phyloP scores from a whole-genome alignment of 306 rosid genomes.

The Vicia sativa region DNA sequence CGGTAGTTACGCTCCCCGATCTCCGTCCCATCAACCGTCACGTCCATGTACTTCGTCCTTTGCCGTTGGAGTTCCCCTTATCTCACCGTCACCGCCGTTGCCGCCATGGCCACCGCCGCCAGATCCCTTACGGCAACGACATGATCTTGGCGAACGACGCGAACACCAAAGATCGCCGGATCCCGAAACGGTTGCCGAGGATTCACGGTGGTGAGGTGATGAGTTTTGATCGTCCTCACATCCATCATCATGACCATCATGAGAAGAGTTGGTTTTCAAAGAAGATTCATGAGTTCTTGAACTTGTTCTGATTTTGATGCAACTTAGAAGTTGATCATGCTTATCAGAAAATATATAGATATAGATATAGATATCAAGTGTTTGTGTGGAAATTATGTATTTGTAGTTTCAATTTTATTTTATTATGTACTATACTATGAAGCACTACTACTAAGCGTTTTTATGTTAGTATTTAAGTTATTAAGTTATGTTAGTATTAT shows the following conservation, averaged over 20 bases:
- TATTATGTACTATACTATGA: neutral
- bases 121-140: conserved; percentile 47
- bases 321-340: neutral
- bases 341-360: neutral
- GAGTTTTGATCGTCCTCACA: neutral
- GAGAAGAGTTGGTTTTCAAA: conserved; percentile 29
- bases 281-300: conserved; percentile 33
- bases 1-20: conserved; percentile 22
- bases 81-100: conserved; percentile 39
- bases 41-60: neutral
- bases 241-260: neutral
- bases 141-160: conserved; percentile 1
- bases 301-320: conserved; percentile 30
- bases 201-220: neutral
- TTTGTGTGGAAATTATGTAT: neutral
- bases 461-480: neutral
- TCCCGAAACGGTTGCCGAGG: neutral
- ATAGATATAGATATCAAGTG: conserved; percentile 13
- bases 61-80: neutral
- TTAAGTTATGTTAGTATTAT: too few relatives aligned
- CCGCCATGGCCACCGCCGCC: conserved; percentile 39
- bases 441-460: neutral
- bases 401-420: neutral
- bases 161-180: neutral
- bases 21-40: conserved; percentile 43